These are phyloP conservation scores for Trypanosoma congolense DNA, from an alignment of 208 protist genomes.

Conservation along the genomic window DNA sequence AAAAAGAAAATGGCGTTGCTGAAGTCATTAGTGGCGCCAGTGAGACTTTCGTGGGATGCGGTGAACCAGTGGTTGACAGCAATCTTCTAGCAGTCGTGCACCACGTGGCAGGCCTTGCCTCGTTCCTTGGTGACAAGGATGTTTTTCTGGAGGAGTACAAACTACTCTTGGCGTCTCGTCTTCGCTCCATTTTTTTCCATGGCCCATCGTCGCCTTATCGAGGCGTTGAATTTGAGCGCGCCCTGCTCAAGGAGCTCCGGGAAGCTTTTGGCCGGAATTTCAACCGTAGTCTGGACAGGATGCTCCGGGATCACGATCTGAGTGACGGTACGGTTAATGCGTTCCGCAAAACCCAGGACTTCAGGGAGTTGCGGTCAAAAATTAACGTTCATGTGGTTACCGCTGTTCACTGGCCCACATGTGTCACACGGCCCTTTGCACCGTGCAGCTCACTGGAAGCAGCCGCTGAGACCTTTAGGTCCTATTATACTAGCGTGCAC, in stretches of 20 bases:
- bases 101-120: constrained; percentile 30
- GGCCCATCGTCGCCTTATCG: not conserved
- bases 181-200: not conserved
- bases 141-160: constrained; percentile 55
- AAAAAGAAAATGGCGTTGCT: not conserved
- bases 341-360: constrained; percentile 27
- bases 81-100: not conserved
- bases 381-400: constrained; percentile 40
- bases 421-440: constrained; percentile 7
- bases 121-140: constrained; percentile 60
- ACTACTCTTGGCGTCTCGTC: constrained; percentile 25
- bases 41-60: constrained; percentile 14
- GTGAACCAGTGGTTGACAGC: constrained; percentile 13
- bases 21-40: not conserved
- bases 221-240: constrained; percentile 45
- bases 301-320: constrained; percentile 57
- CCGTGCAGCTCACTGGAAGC: constrained; percentile 35
- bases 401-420: constrained; percentile 43
- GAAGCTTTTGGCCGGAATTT: constrained; percentile 29
- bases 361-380: constrained; percentile 19
- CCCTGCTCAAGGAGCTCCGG: constrained; percentile 44
- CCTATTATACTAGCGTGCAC: constrained; percentile 47
- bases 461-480: constrained; percentile 37
- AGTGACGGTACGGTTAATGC: constrained; percentile 18
- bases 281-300: constrained; percentile 49